Conservation (phyloP, 768 basidiomycete species). For the Rhizopogon vesiculosus region DNA sequence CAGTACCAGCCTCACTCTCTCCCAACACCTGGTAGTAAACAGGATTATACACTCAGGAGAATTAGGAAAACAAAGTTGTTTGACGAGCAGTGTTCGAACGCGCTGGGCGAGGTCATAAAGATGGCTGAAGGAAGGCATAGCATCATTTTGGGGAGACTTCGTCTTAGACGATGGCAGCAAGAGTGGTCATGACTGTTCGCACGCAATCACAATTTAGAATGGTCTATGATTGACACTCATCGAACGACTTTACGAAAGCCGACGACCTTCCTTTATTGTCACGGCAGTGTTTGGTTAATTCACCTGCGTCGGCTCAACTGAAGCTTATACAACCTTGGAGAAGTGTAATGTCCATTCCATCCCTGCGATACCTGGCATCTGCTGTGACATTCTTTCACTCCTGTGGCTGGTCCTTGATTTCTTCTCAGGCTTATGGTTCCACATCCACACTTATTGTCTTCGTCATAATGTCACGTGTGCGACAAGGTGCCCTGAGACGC, state of each 20-base stretch:
- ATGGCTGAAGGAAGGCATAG: conserved; percentile 56
- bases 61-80: conserved; percentile 22
- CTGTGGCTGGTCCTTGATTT: conserved; percentile 17
- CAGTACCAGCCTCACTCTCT: conserved; percentile 16
- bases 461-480: no score
- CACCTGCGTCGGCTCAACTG: no score
- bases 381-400: not conserved
- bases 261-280: not conserved
- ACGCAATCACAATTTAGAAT: not conserved
- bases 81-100: conserved; percentile 37
- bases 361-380: not conserved
- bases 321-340: not conserved
- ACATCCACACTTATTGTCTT: not conserved
- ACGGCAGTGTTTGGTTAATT: not conserved
- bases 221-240: not conserved
- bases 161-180: conserved; percentile 20
- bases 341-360: not conserved
- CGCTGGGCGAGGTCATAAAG: conserved; percentile 47
- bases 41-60: conserved; percentile 12
- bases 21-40: conserved; percentile 8
- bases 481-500: no score
- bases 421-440: not conserved
- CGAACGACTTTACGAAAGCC: not conserved
- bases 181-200: conserved; percentile 6
- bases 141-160: conserved; percentile 48